Evolutionary conservation across 2,329 filamentous ascomycete genomes (phyloP), one percentile per base, ranked within the genome.

Genomic region (Blastomyces gilchristii): DNA sequence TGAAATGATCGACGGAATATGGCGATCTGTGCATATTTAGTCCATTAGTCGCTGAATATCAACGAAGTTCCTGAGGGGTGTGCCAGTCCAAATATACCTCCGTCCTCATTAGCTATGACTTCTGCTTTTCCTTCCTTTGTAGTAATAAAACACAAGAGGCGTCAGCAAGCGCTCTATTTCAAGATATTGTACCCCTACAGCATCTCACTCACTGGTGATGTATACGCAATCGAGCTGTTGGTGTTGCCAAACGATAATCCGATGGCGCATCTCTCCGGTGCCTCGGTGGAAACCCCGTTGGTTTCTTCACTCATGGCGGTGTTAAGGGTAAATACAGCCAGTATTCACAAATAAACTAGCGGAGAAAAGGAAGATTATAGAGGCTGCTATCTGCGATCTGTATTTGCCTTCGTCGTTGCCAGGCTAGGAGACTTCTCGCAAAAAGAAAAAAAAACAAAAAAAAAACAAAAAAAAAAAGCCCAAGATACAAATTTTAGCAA

Each of bases 61-160:
- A 60, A 11, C 18, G 14, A 28, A 2, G 50, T 47, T 9, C 34
- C 14, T 53, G 2, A 7, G 53, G 31, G 16, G 25, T 22, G 7
- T 22, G 14, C 1, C 31, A 18, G 25, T 47, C 18, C 45, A 45
- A 37, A 78, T 85, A 73, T 76, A 91, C 90, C 90, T 82, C 94
- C 94, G 74, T 97, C 94, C 81, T 97, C 94, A 80, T 99, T 97
- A 73, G 94, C 94, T 79, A 99, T 97, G 67, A 99, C 93, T 76
- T 97, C 91, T 68, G 91, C 88, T 82, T 95, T 96, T 78, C 95
- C 93, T 73, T 97, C 93, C 82, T 84, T 67, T 66, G 67, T 9
- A 37, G 37, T 37, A 67, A 67, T 11, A 37, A 53, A 34, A 65
- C 52, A 58, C 22, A 25, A 53, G 11, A 25, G 16, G 14, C 12